Percentiles rank a stretch among this genome's conserved stretches.
These are phyloP conservation scores for Leccinum olivaceopallidum DNA, from an alignment of 768 basidiomycete species.

Conservation along the genomic window DNA sequence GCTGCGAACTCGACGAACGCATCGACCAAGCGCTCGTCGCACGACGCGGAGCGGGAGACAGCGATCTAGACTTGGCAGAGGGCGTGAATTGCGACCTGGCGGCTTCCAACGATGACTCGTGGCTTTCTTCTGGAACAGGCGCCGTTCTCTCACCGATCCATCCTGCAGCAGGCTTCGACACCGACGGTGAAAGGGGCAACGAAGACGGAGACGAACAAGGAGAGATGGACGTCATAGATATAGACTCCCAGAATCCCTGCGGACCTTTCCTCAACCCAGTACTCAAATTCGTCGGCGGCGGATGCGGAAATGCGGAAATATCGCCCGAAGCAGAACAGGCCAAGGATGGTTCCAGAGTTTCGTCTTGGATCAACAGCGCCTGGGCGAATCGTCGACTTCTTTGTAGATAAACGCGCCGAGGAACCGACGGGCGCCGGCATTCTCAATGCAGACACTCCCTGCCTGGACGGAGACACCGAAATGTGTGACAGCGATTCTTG, in stretches of 20 bases:
- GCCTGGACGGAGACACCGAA: background rate
- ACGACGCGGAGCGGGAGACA: conserved; percentile 7
- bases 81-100: background rate
- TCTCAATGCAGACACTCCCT: conserved; percentile 6
- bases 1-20: conserved; percentile 11
- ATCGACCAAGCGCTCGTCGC: conserved; percentile 4
- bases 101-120: background rate
- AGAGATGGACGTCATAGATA: conserved; percentile 12
- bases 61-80: conserved; percentile 16
- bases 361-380: background rate
- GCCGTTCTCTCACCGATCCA: conserved; percentile 6
- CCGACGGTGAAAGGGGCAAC: background rate
- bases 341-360: background rate
- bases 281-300: background rate
- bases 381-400: background rate
- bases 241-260: conserved; percentile 24
- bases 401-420: background rate
- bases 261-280: conserved; percentile 19
- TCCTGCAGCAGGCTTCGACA: background rate
- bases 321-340: conserved; percentile 1
- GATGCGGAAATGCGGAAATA: background rate
- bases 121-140: background rate
- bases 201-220: conserved; percentile 9
- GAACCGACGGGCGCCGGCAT: conserved; percentile 4
- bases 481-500: conserved; percentile 11